Evolutionary conservation across 2,329 filamentous ascomycete species (phyloP).

Genomic region (Xenosphaeropsis pyriputrescens): DNA sequence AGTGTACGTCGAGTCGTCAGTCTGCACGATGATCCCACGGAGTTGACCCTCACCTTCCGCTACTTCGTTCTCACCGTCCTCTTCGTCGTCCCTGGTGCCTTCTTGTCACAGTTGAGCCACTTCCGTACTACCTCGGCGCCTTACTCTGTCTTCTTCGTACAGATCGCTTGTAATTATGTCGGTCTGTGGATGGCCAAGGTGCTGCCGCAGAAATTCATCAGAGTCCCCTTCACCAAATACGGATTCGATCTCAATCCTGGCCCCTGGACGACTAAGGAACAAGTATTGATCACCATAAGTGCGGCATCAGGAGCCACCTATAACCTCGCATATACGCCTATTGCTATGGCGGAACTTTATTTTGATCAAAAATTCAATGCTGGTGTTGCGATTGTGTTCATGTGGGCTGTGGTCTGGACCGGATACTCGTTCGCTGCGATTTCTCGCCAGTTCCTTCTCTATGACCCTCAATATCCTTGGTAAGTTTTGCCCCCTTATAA

Average conservation of each 20-base stretch:
- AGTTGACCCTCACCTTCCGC: conserved; percentile 42
- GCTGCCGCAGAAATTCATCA: conserved; percentile 29
- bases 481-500: conserved; percentile 8
- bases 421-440: conserved; percentile 44
- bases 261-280: conserved; percentile 15
- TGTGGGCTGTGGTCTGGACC: conserved; percentile 41
- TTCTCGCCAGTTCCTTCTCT: conserved; percentile 39
- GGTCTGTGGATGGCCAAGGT: conserved; percentile 26
- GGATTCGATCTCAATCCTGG: conserved; percentile 22
- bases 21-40: conserved; percentile 37
- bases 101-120: conserved; percentile 38
- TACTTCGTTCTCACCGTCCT: conserved; percentile 39
- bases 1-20: conserved; percentile 41
- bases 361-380: conserved; percentile 36
- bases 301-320: conserved; percentile 36
- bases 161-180: conserved; percentile 30
- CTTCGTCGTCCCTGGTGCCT: conserved; percentile 40
- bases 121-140: conserved; percentile 36
- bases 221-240: conserved; percentile 21
- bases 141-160: conserved; percentile 49
- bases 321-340: conserved; percentile 33
- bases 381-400: conserved; percentile 41
- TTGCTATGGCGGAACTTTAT: conserved; percentile 40
- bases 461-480: conserved; percentile 41
- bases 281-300: conserved; percentile 23